Conservation (phyloP, 805 yeast species). For the Schwanniomyces vanrijiae region DNA sequence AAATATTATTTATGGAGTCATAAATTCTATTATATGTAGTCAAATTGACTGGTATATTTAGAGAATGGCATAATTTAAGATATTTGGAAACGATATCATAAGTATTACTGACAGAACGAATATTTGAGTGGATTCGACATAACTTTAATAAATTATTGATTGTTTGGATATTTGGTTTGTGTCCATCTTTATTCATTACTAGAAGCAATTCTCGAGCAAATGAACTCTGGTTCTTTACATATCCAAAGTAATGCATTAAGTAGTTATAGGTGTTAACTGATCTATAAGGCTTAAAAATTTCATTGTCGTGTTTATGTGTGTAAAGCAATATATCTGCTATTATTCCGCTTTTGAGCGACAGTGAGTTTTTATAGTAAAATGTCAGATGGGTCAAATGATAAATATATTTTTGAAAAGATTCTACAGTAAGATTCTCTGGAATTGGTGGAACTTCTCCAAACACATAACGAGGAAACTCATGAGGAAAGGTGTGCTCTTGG, state of each 20-base stretch:
- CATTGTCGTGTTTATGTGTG: conserved; percentile 37
- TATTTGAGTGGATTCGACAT: conserved; percentile 29
- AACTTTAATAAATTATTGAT: conserved; percentile 35
- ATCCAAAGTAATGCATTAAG: conserved; percentile 41
- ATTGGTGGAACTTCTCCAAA: conserved; percentile 35
- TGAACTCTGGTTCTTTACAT: conserved; percentile 36
- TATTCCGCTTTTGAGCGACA: conserved; percentile 34
- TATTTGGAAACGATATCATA: conserved; percentile 30
- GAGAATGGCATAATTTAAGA: conserved; percentile 23
- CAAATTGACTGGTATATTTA: conserved; percentile 28
- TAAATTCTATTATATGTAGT: conserved; percentile 38
- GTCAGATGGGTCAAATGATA: conserved; percentile 35
- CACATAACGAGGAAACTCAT: conserved; percentile 17
- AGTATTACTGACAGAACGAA: conserved; percentile 32
- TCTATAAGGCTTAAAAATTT: conserved; percentile 26
- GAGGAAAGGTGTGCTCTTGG: conserved; percentile 9
- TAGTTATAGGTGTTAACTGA: conserved; percentile 39
- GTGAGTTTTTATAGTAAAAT: conserved; percentile 30
- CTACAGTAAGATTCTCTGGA: conserved; percentile 24
- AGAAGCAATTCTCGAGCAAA: conserved; percentile 40
- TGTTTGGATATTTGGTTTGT: conserved; percentile 39
- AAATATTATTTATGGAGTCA: conserved; percentile 36
- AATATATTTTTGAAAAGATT: conserved; percentile 34
- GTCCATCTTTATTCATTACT: conserved; percentile 43
- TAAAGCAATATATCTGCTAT: conserved; percentile 36